Percentiles rank a stretch among this genome's conserved stretches.
Conservation (phyloP, 169 alveolate genomes). For the Eimeria necatrix region DNA sequence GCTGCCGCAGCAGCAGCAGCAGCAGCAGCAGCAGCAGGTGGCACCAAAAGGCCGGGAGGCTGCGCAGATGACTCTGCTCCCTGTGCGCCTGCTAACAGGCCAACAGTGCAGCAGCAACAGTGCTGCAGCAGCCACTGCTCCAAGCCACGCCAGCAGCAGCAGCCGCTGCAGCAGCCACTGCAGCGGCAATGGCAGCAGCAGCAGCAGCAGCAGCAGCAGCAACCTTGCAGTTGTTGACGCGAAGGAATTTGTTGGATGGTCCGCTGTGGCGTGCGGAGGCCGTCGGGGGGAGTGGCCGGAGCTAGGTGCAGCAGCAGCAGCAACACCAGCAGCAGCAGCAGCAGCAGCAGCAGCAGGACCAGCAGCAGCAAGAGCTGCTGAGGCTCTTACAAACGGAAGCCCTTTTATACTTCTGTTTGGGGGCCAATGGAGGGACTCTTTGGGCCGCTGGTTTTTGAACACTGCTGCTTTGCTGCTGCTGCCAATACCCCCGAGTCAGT, state of each 20-base stretch:
- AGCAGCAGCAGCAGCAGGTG: slow-evolving; percentile 38
- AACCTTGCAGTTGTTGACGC: slow-evolving; percentile 5
- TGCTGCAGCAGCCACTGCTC: background rate
- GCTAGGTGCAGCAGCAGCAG: background rate
- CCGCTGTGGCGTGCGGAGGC: slow-evolving; percentile 67
- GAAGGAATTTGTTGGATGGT: slow-evolving; percentile 60
- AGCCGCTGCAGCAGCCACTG: background rate
- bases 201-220: slow-evolving; percentile 55
- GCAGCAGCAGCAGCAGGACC: slow-evolving; percentile 24
- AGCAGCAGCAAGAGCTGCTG: background rate
- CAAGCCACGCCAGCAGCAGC: background rate
- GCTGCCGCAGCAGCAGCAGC: slow-evolving; percentile 60
- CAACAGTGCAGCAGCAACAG: background rate
- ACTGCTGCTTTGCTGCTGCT: background rate
- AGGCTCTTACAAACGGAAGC: background rate
- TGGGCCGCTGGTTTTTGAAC: slow-evolving; percentile 46
- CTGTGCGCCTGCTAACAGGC: background rate
- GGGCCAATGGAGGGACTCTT: slow-evolving; percentile 35
- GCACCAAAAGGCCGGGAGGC: slow-evolving; percentile 11
- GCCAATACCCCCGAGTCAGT: background rate
- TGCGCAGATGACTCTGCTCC: slow-evolving; percentile 16
- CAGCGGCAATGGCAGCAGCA: background rate
- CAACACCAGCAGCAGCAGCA: slow-evolving; percentile 30
- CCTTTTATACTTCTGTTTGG: slow-evolving; percentile 41
- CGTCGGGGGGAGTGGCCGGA: background rate